Percentiles rank a stretch among this genome's conserved stretches.
Evolutionary conservation across 495 filamentous ascomycete genomes (phyloP).

Genomic region (Aspergillus diversus): DNA sequence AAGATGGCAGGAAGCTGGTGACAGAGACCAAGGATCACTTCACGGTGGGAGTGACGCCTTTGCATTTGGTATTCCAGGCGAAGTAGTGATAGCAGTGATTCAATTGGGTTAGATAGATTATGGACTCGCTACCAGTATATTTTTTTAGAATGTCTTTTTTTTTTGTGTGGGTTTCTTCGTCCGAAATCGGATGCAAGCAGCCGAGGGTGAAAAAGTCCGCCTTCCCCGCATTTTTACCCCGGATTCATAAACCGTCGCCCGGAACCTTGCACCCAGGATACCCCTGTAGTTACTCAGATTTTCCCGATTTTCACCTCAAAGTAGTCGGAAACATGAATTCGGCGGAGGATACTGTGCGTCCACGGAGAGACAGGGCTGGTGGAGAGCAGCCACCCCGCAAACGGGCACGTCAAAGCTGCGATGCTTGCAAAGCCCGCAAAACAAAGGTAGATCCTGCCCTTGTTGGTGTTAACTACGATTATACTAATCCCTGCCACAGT

Average conservation of each 20-base stretch:
- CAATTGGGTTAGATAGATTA: too few species aligned
- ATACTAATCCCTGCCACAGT: not conserved
- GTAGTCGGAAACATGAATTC: not conserved
- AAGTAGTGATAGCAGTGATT: not conserved
- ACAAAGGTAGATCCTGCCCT: slow-evolving; percentile 2
- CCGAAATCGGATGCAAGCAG: not conserved
- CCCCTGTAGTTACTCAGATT: not conserved
- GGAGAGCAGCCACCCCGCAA: not conserved
- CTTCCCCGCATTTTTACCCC: not conserved
- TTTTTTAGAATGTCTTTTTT: too few species aligned
- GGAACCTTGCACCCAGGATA: not conserved
- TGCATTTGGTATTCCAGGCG: slow-evolving; percentile 20
- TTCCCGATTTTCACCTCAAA: not conserved
- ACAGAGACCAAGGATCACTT: slow-evolving; percentile 36
- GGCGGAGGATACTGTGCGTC: not conserved
- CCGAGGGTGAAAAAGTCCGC: not conserved
- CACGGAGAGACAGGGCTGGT: not conserved
- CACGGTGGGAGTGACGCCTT: slow-evolving; percentile 29
- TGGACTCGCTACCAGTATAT: too few species aligned
- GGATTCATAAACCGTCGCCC: not conserved
- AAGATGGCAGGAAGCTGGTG: slow-evolving; percentile 38
- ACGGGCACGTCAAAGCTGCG: slow-evolving; percentile 1
- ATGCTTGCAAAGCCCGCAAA: slow-evolving; percentile 6
- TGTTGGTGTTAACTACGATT: not conserved
- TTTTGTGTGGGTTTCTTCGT: too few species aligned